Base-by-base conservation (phyloP, 371 early-diverging fungal genomes). In the Mortierella sp. region DNA sequence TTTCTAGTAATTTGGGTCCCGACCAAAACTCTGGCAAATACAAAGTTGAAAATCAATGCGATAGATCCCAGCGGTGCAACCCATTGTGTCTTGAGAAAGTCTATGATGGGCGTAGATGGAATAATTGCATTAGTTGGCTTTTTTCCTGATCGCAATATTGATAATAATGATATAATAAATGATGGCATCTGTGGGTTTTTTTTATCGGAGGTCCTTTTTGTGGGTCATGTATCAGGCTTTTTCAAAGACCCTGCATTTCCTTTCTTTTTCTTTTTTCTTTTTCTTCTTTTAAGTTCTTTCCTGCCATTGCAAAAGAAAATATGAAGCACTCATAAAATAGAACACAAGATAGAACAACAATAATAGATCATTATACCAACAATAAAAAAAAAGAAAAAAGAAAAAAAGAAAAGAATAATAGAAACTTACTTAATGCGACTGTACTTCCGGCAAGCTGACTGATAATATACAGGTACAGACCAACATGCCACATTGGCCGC, bases 1-100 rank as follows among this genome's bases (percentile, higher is more conserved):
- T 86, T 84, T 22, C 85, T 77, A 23, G 90, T 89, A 53, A 92
- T 92, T 35, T 85, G 86, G 8, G 91, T 91, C 49, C 89, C 89
- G 15, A 92, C 93, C 35, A 92, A 82, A 59, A 90, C 83, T 82
- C 89, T 88, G 40, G 93, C 93, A 81, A 92, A 90, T 19, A 92
- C 66, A 75, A 91, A 91, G 75, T 92, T 92, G 76, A 90, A 91
- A 64, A 92, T 90, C 32, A 92, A 82, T 10, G 93, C 89, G 26
- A 89, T 86, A 53, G 91, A 88, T n/a, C 91, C 90, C 45, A 92
- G 75, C 32, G 93, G 91, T 49, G 93, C 93, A 32, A 91, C 91
- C 91, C 91, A 90, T 83, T 91, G 91, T n/a, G 91, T 89, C 72
- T 91, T 90, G 43, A 92, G 84, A 72, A 87, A 90, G 73, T 92